Evolutionary conservation across 345 rosid genomes (phyloP).

Genomic region (Moricandia arvensis): DNA sequence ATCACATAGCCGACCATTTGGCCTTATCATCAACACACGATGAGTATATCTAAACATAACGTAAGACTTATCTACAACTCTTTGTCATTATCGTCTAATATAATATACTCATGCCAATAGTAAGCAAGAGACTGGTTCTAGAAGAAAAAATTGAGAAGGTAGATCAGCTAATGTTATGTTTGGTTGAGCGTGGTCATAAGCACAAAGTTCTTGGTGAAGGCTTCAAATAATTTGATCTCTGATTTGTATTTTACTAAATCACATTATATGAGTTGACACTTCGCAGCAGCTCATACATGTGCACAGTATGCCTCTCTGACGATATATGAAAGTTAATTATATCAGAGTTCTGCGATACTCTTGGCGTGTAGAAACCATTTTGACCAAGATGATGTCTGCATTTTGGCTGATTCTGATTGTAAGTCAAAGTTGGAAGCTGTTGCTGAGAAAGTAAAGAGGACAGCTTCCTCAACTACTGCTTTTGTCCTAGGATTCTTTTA

Average conservation of each 20-base stretch:
- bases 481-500: constrained; percentile 13
- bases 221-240: too few species aligned
- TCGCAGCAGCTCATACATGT: too few species aligned
- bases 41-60: too few species aligned
- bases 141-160: constrained; percentile 69
- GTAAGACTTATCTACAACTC: too few species aligned
- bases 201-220: constrained; percentile 5
- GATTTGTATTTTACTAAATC: too few species aligned
- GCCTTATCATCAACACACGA: background rate
- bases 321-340: too few species aligned
- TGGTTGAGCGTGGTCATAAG: constrained; percentile 49
- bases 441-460: constrained; percentile 21
- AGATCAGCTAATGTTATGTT: constrained; percentile 57
- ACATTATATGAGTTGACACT: too few species aligned
- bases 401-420: constrained; percentile 22
- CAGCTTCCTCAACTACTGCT: background rate
- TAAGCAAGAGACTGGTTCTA: constrained; percentile 54
- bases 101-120: too few species aligned
- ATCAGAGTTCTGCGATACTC: too few species aligned
- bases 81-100: too few species aligned
- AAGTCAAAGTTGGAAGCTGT: constrained; percentile 33
- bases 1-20: background rate
- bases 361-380: background rate
- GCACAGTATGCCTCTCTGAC: too few species aligned
- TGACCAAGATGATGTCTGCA: constrained; percentile 9